Conservation (phyloP, 2,329 filamentous ascomycete species). For the Lojkania enalia region DNA sequence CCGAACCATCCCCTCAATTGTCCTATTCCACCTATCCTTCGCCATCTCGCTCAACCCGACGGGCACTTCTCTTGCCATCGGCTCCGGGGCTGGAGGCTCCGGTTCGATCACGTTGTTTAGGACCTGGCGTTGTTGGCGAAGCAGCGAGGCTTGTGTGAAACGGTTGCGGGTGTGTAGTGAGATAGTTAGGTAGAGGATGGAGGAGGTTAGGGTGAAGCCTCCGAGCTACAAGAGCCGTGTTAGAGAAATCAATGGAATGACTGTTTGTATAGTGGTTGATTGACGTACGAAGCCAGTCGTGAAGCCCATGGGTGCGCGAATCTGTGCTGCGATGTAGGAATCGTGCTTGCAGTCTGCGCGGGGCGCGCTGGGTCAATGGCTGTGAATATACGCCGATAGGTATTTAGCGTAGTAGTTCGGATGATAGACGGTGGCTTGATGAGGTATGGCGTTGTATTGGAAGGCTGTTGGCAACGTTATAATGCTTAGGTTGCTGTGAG, state of each 20-base stretch:
- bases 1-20: slow-evolving; percentile 49
- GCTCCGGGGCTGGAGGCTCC: slow-evolving; percentile 44
- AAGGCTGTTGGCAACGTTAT: too few species aligned
- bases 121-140: slow-evolving; percentile 51
- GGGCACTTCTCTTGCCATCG: slow-evolving; percentile 43
- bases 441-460: background rate
- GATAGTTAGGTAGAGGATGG: slow-evolving; percentile 45
- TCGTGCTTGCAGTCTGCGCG: background rate
- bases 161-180: slow-evolving; percentile 53
- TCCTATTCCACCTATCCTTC: slow-evolving; percentile 56
- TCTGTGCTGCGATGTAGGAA: background rate
- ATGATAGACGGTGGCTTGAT: background rate
- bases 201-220: slow-evolving; percentile 55
- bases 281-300: slow-evolving; percentile 54
- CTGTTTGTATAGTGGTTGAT: background rate
- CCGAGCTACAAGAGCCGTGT: slow-evolving; percentile 46
- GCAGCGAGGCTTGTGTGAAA: slow-evolving; percentile 48
- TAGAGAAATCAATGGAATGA: slow-evolving; percentile 3
- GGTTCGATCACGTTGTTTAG: slow-evolving; percentile 51
- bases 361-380: slow-evolving; percentile 2
- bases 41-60: slow-evolving; percentile 51
- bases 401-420: background rate
- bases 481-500: slow-evolving; percentile 1
- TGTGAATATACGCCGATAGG: background rate
- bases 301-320: slow-evolving; percentile 52